A percentile compares a stretch with the other conserved stretches of the same genome.
These are phyloP conservation scores for Cutaneotrichosporon cavernicola DNA, from an alignment of 1,284 basidiomycete species.

Conservation along the genomic window DNA sequence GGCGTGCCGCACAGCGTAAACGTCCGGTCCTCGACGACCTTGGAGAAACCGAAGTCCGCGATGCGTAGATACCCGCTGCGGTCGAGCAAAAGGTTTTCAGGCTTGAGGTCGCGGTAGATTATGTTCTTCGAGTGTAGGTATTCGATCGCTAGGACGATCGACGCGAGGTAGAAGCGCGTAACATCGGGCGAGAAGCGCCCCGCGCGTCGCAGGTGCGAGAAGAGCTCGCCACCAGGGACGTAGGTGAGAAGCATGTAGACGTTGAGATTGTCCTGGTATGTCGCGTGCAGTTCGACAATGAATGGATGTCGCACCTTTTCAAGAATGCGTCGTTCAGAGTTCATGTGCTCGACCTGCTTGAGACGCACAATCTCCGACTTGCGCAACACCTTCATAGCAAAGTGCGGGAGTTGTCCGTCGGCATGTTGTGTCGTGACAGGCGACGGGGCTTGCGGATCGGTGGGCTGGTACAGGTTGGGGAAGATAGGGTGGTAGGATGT, in stretches of 20 bases:
- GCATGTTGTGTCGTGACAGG: constrained; percentile 46
- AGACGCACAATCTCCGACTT: constrained; percentile 58
- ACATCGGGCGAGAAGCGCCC: constrained; percentile 57
- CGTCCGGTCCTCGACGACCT: constrained; percentile 55
- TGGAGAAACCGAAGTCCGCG: constrained; percentile 59
- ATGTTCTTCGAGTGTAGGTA: constrained; percentile 56
- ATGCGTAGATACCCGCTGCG: constrained; percentile 53
- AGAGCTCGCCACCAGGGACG: constrained; percentile 58
- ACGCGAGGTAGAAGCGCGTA: constrained; percentile 58
- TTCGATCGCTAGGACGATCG: constrained; percentile 57
- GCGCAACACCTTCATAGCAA: constrained; percentile 58
- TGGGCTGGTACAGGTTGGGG: constrained; percentile 47
- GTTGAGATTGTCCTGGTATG: constrained; percentile 57
- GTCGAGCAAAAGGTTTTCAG: constrained; percentile 57
- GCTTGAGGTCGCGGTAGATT: constrained; percentile 58
- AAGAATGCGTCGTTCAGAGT: constrained; percentile 58
- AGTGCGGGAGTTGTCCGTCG: constrained; percentile 52
- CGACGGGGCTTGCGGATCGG: constrained; percentile 43
- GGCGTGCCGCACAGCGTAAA: constrained; percentile 56
- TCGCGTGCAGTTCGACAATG: constrained; percentile 58
- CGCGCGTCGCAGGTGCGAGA: constrained; percentile 56
- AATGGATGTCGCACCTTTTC: constrained; percentile 59
- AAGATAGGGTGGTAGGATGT: constrained; percentile 54
- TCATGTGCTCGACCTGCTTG: constrained; percentile 61
- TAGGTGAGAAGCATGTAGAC: constrained; percentile 60